These are phyloP conservation scores for Taiwanofungus camphoratus DNA, from an alignment of 1,284 basidiomycete species.

Conservation along the genomic window DNA sequence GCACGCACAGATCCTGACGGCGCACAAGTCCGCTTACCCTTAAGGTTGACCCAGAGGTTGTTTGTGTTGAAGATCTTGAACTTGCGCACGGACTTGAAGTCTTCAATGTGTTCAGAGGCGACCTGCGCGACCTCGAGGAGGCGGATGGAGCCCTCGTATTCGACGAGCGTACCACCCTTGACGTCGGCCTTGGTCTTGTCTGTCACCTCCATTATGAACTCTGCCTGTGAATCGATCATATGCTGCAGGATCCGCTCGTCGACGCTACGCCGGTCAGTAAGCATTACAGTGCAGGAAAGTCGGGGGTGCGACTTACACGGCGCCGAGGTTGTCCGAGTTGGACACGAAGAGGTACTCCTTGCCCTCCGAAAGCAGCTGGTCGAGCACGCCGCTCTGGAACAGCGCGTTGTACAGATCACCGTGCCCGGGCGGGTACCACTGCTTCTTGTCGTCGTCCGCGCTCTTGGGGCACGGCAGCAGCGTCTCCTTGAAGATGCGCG, in stretches of 20 bases:
- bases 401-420: conserved; percentile 95
- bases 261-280: conserved; percentile 32
- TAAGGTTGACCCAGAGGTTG: conserved; percentile 95
- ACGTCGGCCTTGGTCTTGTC: conserved; percentile 99
- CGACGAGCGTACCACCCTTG: conserved; percentile 98
- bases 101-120: conserved; percentile 95
- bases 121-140: conserved; percentile 99
- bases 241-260: conserved; percentile 84
- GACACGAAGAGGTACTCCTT: conserved; percentile 99
- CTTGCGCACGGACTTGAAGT: conserved; percentile 76
- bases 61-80: conserved; percentile 93
- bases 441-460: conserved; percentile 88
- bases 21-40: conserved; percentile 37
- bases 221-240: conserved; percentile 84
- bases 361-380: conserved; percentile 91
- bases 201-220: conserved; percentile 98
- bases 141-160: conserved; percentile 92
- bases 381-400: conserved; percentile 92
- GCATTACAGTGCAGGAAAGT: background rate
- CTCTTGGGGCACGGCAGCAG: conserved; percentile 86
- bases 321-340: conserved; percentile 98
- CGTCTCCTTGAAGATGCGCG: conserved; percentile 94
- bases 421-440: conserved; percentile 99
- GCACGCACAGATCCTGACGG: conserved; percentile 34
- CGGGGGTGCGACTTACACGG: conserved; percentile 85